Conservation (phyloP, 495 filamentous ascomycete species). For the Hypoxylon fuscum region DNA sequence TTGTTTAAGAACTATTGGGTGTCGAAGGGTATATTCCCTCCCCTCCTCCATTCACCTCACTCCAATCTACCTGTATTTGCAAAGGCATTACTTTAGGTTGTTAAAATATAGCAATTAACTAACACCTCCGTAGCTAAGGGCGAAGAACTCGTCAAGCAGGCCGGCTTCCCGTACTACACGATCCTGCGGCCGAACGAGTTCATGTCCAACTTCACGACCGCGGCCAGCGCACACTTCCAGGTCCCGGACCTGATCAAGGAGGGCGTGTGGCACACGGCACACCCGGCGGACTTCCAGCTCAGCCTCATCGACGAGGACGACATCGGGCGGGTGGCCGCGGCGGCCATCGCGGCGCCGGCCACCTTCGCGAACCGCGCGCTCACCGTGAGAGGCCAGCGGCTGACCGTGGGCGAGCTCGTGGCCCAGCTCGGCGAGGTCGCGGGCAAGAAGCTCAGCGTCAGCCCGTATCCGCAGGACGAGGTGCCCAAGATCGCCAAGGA, state of each 20-base stretch:
- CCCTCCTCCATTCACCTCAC: neutral
- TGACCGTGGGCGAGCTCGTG: neutral
- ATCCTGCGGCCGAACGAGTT: constrained; percentile 70
- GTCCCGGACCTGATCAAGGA: neutral
- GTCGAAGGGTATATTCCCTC: constrained; percentile 7
- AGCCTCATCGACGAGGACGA: constrained; percentile 65
- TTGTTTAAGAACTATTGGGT: constrained; percentile 16
- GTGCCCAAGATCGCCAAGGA: constrained; percentile 1
- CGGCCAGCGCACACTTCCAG: neutral
- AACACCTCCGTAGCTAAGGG: constrained; percentile 24
- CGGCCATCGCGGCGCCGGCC: constrained; percentile 56
- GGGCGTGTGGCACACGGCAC: constrained; percentile 53
- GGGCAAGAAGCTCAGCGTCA: constrained; percentile 20
- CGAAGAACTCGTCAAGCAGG: constrained; percentile 48
- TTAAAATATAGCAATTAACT: too few species aligned
- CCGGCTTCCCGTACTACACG: constrained; percentile 56
- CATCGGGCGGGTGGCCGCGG: constrained; percentile 69
- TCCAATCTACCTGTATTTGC: too few species aligned
- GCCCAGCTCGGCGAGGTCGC: constrained; percentile 12
- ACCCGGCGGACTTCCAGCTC: constrained; percentile 54
- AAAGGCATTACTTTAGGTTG: too few species aligned
- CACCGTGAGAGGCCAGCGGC: neutral
- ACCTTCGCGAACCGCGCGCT: constrained; percentile 36
- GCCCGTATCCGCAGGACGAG: constrained; percentile 13
- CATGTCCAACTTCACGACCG: constrained; percentile 62